Evolutionary conservation across 2,329 filamentous ascomycete species (phyloP), one percentile per base, ranked within the genome.

Genomic region (Paecilomyces formosus): DNA sequence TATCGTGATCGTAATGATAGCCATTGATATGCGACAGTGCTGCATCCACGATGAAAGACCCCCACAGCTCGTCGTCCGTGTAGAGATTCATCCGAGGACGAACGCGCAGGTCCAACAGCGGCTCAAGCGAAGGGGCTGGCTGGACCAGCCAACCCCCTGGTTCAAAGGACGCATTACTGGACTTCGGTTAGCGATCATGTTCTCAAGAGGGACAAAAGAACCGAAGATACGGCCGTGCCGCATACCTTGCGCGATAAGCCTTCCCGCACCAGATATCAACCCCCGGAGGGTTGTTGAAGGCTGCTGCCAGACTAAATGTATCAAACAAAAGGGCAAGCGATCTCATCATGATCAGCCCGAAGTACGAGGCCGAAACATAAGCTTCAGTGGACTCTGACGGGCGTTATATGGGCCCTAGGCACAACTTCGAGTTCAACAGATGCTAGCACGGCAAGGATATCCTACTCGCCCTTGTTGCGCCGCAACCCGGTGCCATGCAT

Each of bases 251-350:
- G 31, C 66, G 66, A 64, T 80, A 81, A 13, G 78, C 76, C 62
- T 81, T 81, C 9, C 79, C 78, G 65, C 79, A 79, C 78, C 77
- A 80, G 33, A 77, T 72, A 54, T 78, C 74, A 12, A 80, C 76
- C 5, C 76, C 76, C 39, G 73, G 64, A n/a, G 74, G 72, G 53
- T 73, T 72, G 52, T 74, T 73, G 60, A 76, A 72, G 22, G 50
- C 50, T 8, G 50, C 50, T 4, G 9, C 21, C 50, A 52, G 50
- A 3, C 50, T 22, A 28, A 52, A 7, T 15, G 50, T 7, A 7
- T 22, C 39, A 18, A 18, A n/a, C 39, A n/a, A 45, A n/a, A 45
- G 39, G n/a, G 39, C 39, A 45, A 45, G n/a, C 15, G n/a, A 45
- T 18, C 5, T 45, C 39, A 45, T 45, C 7, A 7, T 21, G 15